Conservation (phyloP, 75 land plant genomes). For the Cupressus sempervirens region DNA sequence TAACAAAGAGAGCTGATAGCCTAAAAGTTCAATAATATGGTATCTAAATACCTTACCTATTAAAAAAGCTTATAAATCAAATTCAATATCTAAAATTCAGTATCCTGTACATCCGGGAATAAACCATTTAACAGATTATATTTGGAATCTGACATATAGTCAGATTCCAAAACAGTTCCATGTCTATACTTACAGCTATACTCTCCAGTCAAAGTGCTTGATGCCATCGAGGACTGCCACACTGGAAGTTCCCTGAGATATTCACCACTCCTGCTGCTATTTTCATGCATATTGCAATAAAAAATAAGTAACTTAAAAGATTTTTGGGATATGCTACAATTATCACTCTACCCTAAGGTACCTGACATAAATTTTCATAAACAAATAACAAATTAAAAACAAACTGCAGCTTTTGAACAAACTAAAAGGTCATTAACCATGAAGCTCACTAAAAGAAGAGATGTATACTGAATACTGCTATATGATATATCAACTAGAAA, state of each 20-base stretch:
- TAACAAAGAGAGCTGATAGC: too few species aligned
- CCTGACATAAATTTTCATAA: neutral
- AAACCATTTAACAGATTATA: neutral
- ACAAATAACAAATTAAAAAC: neutral
- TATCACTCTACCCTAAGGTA: neutral
- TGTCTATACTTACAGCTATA: slow-evolving; percentile 8
- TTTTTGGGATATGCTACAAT: neutral
- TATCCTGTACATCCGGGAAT: neutral
- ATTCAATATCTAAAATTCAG: neutral
- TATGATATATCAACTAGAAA: neutral
- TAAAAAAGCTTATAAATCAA: neutral
- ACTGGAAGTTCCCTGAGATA: neutral
- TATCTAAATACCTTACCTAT: neutral
- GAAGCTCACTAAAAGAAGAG: neutral
- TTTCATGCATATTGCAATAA: neutral
- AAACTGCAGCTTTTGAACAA: neutral
- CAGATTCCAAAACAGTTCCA: neutral
- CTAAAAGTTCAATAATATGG: neutral
- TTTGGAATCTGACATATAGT: neutral
- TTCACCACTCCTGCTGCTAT: slow-evolving; percentile 6
- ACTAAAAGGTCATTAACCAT: neutral
- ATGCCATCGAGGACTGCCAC: slow-evolving; percentile 3
- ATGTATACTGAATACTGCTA: neutral
- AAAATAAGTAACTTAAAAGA: neutral
- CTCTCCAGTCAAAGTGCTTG: slow-evolving; percentile 2